Percentiles rank a stretch among this genome's conserved stretches.
phyloP scores from a whole-genome alignment of 176 grass and related monocot genomes.

The Neostapfia colusana region DNA sequence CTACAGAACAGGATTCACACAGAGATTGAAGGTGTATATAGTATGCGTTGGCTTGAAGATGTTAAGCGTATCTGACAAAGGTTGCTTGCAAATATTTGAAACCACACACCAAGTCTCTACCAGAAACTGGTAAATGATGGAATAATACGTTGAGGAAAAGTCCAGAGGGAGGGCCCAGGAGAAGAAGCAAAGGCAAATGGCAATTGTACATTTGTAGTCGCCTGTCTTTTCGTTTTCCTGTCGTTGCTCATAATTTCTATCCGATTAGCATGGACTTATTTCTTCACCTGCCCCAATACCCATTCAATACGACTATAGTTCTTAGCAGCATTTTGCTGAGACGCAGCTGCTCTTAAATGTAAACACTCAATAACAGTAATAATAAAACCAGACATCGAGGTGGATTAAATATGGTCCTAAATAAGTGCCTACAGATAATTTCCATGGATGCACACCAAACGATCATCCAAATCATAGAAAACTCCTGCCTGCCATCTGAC shows the following conservation, averaged over 20 bases:
- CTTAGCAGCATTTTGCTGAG: neutral
- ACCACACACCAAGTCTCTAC: constrained; percentile 7
- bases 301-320: neutral
- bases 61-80: neutral
- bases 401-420: neutral
- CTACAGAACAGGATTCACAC: constrained; percentile 1
- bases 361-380: neutral
- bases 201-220: constrained; percentile 40
- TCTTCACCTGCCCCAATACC: constrained; percentile 5
- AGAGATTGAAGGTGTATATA: neutral
- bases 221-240: neutral
- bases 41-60: constrained; percentile 5
- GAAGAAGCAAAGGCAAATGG: constrained; percentile 31
- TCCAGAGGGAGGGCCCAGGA: neutral
- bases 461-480: neutral
- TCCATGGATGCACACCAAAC: constrained; percentile 16
- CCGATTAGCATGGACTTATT: neutral
- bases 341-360: neutral
- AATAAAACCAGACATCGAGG: constrained; percentile 4
- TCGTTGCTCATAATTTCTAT: neutral
- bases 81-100: constrained; percentile 24
- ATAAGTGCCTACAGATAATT: constrained; percentile 5
- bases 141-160: constrained; percentile 23
- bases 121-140: constrained; percentile 26
- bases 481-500: constrained; percentile 24